Conservation (phyloP, 1,284 basidiomycete genomes). For the Schizophyllum commune region DNA sequence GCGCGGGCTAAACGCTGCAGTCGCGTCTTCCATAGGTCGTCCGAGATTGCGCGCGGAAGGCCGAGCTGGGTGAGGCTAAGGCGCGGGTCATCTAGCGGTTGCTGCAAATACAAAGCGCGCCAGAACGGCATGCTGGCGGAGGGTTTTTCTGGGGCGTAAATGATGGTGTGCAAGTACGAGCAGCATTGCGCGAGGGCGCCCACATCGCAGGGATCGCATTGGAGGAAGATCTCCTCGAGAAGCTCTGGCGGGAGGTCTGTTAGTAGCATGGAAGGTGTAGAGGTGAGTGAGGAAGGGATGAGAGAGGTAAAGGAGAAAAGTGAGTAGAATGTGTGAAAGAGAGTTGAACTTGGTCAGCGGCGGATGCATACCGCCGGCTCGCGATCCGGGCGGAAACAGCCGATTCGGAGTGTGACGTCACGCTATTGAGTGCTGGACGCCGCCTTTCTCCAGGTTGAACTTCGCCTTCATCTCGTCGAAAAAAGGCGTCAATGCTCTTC, state of each 20-base stretch:
- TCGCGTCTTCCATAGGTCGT: constrained; percentile 7
- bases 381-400: neutral
- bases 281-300: neutral
- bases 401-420: neutral
- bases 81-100: constrained; percentile 53
- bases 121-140: constrained; percentile 29
- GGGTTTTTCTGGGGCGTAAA: neutral
- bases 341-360: neutral
- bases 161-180: neutral
- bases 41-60: constrained; percentile 32
- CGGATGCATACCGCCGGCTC: neutral
- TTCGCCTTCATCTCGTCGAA: too few relatives aligned
- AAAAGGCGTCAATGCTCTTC: too few relatives aligned
- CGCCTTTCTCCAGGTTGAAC: too few relatives aligned
- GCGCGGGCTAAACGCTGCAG: constrained; percentile 9
- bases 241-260: constrained; percentile 2
- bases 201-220: neutral
- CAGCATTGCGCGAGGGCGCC: neutral
- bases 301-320: neutral
- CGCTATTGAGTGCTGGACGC: too few relatives aligned
- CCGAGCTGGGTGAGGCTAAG: constrained; percentile 37
- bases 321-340: neutral
- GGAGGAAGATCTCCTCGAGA: neutral
- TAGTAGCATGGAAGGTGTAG: neutral
- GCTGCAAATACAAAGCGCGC: constrained; percentile 51